Evolutionary conservation across 2,329 filamentous ascomycete genomes (phyloP).

Genomic region (Colletotrichum zoysiae): DNA sequence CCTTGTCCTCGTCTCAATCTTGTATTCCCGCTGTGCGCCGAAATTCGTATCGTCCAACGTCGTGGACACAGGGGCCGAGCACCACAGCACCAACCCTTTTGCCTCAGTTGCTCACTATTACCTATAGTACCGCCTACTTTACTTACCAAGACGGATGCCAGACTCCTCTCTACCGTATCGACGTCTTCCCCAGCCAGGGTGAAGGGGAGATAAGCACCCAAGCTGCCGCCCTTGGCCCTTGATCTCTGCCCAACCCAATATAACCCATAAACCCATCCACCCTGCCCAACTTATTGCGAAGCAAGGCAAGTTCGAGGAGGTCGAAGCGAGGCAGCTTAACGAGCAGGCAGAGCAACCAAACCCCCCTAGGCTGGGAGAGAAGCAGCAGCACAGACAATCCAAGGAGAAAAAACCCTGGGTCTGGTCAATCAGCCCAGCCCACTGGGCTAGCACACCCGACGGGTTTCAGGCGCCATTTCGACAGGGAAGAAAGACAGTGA

Average conservation of each 20-base stretch:
- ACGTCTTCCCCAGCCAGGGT: neutral
- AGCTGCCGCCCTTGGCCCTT: neutral
- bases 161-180: neutral
- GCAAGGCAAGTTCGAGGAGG: constrained; percentile 2
- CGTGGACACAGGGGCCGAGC: constrained; percentile 24
- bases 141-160: constrained; percentile 4
- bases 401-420: neutral
- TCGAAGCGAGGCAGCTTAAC: constrained; percentile 6
- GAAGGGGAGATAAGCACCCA: constrained; percentile 24
- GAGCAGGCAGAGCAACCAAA: constrained; percentile 5
- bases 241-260: constrained; percentile 3
- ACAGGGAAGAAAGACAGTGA: constrained; percentile 30
- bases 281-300: constrained; percentile 9
- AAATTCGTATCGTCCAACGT: constrained; percentile 20
- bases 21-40: neutral
- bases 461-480: constrained; percentile 38
- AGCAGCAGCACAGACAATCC: constrained; percentile 27
- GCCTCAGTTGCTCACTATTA: neutral
- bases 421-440: constrained; percentile 32
- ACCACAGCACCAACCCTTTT: constrained; percentile 7
- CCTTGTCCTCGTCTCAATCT: constrained; percentile 30
- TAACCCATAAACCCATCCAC: constrained; percentile 4
- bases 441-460: constrained; percentile 28
- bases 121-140: neutral
- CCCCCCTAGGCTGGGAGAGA: neutral